These are phyloP conservation scores for Eutrema salsugineum DNA, from an alignment of 441 rosid genomes.

Conservation along the genomic window DNA sequence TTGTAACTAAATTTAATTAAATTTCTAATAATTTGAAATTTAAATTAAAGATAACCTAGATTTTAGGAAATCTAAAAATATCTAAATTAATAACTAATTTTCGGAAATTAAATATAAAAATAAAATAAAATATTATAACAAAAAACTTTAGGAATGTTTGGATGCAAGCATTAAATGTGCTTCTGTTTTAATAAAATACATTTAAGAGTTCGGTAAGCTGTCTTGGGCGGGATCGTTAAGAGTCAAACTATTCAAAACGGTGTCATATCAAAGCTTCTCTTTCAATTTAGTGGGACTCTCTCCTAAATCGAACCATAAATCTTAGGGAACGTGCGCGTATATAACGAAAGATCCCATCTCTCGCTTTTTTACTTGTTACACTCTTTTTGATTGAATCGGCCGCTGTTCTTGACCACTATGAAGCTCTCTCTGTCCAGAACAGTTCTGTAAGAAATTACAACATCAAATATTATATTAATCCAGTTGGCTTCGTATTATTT, in stretches of 20 bases:
- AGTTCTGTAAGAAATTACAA: slow-evolving; percentile 6
- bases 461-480: slow-evolving; percentile 2
- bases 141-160: no score
- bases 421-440: slow-evolving; percentile 22
- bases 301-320: slow-evolving; percentile 3
- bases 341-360: slow-evolving; percentile 13
- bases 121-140: no score
- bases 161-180: no score
- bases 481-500: background rate
- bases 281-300: background rate
- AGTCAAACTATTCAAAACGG: slow-evolving; percentile 9
- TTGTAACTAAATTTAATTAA: no score
- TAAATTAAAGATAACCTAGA: no score
- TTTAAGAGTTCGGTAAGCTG: slow-evolving; percentile 8
- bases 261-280: background rate
- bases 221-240: slow-evolving; percentile 16
- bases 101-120: no score
- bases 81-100: no score
- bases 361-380: background rate
- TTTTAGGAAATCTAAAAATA: no score
- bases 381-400: slow-evolving; percentile 1
- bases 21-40: no score
- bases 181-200: no score
- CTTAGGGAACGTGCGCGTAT: slow-evolving; percentile 30
- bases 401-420: slow-evolving; percentile 33